Evolutionary conservation across 805 yeast genomes (phyloP), one percentile per base, ranked within the genome.

Genomic region (Yarrowia bubula): DNA sequence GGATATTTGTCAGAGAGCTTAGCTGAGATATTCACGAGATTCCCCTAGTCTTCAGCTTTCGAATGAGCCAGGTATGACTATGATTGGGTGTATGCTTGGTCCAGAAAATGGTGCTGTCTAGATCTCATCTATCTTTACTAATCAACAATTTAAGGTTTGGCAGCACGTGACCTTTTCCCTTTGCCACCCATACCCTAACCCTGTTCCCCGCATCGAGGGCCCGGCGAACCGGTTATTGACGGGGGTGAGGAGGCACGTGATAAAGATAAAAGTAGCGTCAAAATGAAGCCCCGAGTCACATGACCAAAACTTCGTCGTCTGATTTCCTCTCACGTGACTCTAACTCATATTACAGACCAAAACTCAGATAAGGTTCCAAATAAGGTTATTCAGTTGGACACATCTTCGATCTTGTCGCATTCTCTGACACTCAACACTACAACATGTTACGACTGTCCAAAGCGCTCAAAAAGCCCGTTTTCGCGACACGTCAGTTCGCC

Each of bases 151-250:
- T 22, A 22, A 22, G 5, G n/a, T 5, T 22, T 22, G 5, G 4
- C 28, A 3, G 28, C 28, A 22, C 28, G 28, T n/a, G n/a, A 6
- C 4, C 8, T 32, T n/a, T n/a, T 22, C 5, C 28, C 28, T 22
- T 22, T 22, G 28, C 28, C 28, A 22, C 28, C 28, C 28, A 22
- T 22, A 22, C 51, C 53, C 39, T 32, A 15, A 47, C 53, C 53
- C 38, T 47, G 17, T 47, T 47, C 53, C 53, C 53, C 53, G 53
- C 53, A 47, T 47, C 53, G 53, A 47, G 38, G 53, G 32, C 15
- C 8, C 7, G 5, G 14, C 15, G 28, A 22, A 3, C 28, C 53
- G 53, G 39, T 28, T 32, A 32, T 47, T 14, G 48, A 11, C 35
- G 28, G 28, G 28, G 28, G 28, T 5, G 28, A 22, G 5, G 3